A percentile compares a stretch with the other conserved stretches of the same genome.
Conservation (phyloP, 441 rosid genomes). For the Viola pubescens region DNA sequence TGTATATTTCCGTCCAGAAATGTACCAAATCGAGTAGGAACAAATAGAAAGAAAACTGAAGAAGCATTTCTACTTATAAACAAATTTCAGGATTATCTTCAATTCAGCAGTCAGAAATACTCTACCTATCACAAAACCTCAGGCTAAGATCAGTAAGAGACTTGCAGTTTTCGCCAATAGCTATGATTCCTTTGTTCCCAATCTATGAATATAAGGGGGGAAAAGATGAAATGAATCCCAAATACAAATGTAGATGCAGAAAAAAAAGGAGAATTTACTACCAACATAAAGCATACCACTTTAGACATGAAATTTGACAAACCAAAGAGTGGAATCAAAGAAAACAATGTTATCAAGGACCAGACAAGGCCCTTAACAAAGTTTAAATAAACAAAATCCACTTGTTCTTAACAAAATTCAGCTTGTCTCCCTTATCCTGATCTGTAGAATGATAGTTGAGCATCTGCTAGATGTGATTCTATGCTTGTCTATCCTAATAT, state of each 20-base stretch:
- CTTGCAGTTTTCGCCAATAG: conserved; percentile 69
- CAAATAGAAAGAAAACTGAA: not conserved
- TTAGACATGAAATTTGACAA: no score
- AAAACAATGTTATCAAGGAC: no score
- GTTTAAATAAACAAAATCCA: no score
- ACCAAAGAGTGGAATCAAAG: no score
- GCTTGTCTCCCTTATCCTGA: no score
- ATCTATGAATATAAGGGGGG: conserved; percentile 34
- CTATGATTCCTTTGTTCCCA: conserved; percentile 72
- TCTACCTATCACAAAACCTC: conserved; percentile 76
- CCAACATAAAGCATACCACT: not conserved
- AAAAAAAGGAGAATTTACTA: not conserved
- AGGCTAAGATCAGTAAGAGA: conserved; percentile 76
- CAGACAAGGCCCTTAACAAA: no score
- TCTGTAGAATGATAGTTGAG: no score
- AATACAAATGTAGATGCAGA: not conserved
- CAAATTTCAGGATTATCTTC: not conserved
- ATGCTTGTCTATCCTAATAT: no score
- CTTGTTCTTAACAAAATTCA: no score
- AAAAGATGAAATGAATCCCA: not conserved
- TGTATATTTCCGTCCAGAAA: no score
- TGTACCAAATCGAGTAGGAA: no score
- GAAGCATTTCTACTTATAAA: not conserved
- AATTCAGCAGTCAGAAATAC: conserved; percentile 2
- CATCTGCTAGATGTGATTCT: no score